Evolutionary conservation across 148 eudicot species (phyloP), one percentile per base, ranked within the genome.

Genomic region (Chenopodium suecicum): DNA sequence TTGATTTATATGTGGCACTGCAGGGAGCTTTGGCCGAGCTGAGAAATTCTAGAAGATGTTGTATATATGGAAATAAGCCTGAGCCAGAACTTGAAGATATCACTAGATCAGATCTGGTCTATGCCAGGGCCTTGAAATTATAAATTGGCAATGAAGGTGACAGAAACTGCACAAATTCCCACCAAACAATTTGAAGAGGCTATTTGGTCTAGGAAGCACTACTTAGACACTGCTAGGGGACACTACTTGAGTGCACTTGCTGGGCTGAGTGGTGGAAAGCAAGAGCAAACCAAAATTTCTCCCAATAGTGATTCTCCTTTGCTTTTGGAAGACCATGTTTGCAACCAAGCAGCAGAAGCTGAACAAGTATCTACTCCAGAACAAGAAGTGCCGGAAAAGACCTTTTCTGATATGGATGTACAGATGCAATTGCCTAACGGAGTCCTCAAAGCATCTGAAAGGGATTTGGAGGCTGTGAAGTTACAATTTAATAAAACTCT

Each of bases 241-340:
- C 84, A 86, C 85, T 90, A 91, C 63, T 20, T 82, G 79, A 85
- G 72, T 84, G 91, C 83, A 50, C 79, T 89, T 77, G 70, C 88
- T 83, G 92, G 87, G 76, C 92, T 93, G 60, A 85, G 84, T 84
- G 66, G 87, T 41, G 91, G 90, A 52, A 94, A 94, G 87, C 90
- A 89, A 82, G 92, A 86, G 64, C 84, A 87, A 60, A 81, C 87
- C 74, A 87, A 85, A 73, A 80, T 86, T 32, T 85, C 86, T 17
- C 88, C 80, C 60, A 91, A 82, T 37, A 78, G 76, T 81, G 84
- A 77, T 78, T 82, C 89, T 58, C 75, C 84, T 54, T 23, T 81
- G 17, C 87, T 85, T 72, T 85, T 69, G 68, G 90, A 88, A 78
- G 73, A 73, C 68, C 41, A 81, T 70, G 91, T 90, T 20, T 67